Conservation (phyloP, 148 eudicot species). For the Rhododendron henanense region DNA sequence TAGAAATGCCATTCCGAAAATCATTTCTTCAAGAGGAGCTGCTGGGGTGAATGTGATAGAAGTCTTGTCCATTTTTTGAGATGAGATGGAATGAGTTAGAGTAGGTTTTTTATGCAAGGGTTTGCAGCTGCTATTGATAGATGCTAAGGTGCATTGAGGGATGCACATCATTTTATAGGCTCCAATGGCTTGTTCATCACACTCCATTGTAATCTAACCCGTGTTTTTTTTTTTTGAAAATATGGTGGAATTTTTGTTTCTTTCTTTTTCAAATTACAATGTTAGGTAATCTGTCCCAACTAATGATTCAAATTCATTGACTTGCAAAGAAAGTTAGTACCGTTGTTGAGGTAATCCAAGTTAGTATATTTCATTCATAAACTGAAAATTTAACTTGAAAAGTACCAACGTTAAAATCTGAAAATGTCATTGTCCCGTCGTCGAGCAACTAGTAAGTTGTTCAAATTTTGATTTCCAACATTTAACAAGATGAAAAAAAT, state of each 20-base stretch:
- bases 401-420: too few relatives aligned
- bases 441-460: too few relatives aligned
- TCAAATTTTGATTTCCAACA: too few relatives aligned
- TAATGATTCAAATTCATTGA: neutral
- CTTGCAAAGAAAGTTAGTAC: neutral
- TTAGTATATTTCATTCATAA: too few relatives aligned
- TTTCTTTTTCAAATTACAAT: neutral
- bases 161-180: neutral
- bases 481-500: too few relatives aligned
- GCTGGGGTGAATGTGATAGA: neutral
- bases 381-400: too few relatives aligned
- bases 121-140: neutral
- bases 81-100: neutral
- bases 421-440: too few relatives aligned
- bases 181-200: neutral
- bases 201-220: neutral
- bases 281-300: neutral
- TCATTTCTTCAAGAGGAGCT: neutral
- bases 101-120: neutral
- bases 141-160: neutral
- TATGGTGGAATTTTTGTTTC: neutral
- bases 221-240: too few relatives aligned
- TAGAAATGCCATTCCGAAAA: constrained; percentile 1
- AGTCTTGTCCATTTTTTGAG: neutral
- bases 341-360: too few relatives aligned